Evolutionary conservation across 768 basidiomycete species (phyloP).

Genomic region (Tricholoma flavovirens): DNA sequence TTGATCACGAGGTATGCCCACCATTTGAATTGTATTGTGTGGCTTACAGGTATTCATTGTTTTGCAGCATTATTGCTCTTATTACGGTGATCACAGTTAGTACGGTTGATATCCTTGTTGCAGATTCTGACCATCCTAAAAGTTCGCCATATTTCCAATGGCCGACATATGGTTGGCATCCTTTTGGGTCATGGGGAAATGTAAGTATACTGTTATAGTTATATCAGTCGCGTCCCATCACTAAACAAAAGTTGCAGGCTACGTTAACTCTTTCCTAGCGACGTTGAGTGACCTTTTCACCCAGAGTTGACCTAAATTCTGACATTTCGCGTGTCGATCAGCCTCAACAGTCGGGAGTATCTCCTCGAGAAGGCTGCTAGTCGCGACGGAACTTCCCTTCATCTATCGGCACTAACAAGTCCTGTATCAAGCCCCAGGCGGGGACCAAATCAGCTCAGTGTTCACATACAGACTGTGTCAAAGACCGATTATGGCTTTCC

Average conservation of each 20-base stretch:
- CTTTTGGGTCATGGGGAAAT: slow-evolving; percentile 49
- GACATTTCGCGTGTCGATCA: slow-evolving; percentile 13
- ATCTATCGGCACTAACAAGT: slow-evolving; percentile 27
- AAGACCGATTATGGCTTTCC: slow-evolving; percentile 26
- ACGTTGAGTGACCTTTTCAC: slow-evolving; percentile 31
- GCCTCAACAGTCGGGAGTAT: slow-evolving; percentile 42
- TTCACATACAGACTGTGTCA: slow-evolving; percentile 29
- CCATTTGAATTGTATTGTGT: background rate
- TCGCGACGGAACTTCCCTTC: slow-evolving; percentile 29
- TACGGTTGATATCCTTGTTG: background rate
- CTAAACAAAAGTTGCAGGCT: slow-evolving; percentile 26
- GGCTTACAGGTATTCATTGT: background rate
- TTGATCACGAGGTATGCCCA: slow-evolving; percentile 34
- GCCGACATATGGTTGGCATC: slow-evolving; percentile 44
- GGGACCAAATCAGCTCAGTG: slow-evolving; percentile 18
- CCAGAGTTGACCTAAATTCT: background rate
- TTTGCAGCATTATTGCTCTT: slow-evolving; percentile 32
- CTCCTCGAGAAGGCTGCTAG: slow-evolving; percentile 35
- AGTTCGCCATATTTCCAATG: slow-evolving; percentile 43
- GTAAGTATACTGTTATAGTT: slow-evolving; percentile 21
- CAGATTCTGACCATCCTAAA: background rate
- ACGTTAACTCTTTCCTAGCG: slow-evolving; percentile 48
- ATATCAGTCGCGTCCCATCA: slow-evolving; percentile 1
- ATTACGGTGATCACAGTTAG: slow-evolving; percentile 36
- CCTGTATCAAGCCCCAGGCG: slow-evolving; percentile 2